Evolutionary conservation across 1,284 basidiomycete genomes (phyloP).

Genomic region (Paramarasmius palmivorus): DNA sequence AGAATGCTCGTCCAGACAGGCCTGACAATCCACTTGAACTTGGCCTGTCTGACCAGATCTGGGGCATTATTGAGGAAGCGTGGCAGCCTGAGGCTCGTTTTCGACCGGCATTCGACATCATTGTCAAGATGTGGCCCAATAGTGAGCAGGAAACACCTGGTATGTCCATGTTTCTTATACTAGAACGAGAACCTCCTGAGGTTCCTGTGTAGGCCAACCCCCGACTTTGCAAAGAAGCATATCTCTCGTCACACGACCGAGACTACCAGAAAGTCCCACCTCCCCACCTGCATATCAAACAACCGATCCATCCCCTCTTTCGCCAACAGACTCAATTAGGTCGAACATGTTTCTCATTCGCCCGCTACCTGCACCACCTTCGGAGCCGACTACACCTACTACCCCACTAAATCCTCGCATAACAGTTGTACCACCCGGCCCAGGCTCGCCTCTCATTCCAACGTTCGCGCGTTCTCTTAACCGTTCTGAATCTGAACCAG

Average conservation of each 20-base stretch:
- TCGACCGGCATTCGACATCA: conserved; percentile 4
- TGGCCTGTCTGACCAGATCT: conserved; percentile 3
- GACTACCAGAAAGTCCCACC: neutral
- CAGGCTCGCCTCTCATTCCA: too few species aligned
- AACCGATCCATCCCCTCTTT: neutral
- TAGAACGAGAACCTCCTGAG: too few species aligned
- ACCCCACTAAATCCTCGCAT: too few species aligned
- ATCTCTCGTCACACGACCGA: neutral
- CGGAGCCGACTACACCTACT: neutral
- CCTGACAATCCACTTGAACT: neutral
- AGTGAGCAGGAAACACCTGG: too few species aligned
- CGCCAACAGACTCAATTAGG: neutral
- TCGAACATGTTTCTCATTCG: neutral
- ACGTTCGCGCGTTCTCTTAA: too few species aligned
- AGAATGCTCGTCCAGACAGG: conserved; percentile 8
- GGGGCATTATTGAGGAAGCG: conserved; percentile 4
- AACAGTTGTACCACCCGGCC: too few species aligned
- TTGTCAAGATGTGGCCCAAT: conserved; percentile 2
- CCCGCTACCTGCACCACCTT: neutral
- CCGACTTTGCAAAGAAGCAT: neutral
- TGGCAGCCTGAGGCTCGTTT: conserved; percentile 5
- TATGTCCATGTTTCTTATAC: too few species aligned
- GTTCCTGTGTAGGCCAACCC: too few species aligned
- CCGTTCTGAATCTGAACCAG: too few species aligned
- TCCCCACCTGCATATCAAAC: neutral